Percentiles rank a stretch among this genome's conserved stretches.
Evolutionary conservation across 345 rosid genomes (phyloP).

Genomic region (Garcia nutans): DNA sequence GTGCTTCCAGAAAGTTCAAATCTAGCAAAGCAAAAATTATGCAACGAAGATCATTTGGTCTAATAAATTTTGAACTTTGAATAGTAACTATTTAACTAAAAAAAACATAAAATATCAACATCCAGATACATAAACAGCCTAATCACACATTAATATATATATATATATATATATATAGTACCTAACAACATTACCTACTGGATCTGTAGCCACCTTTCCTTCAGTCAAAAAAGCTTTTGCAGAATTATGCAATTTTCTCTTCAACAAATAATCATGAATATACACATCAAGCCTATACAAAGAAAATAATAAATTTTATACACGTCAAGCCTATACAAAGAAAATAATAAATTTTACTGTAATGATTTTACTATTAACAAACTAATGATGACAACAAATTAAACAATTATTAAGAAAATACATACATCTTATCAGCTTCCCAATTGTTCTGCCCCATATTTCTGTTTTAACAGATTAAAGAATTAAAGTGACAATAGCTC

Average conservation of each 20-base stretch:
- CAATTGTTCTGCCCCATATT: conserved; percentile 62
- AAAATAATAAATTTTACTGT: neutral
- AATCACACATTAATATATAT: neutral
- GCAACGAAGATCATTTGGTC: neutral
- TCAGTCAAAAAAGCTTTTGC: conserved; percentile 71
- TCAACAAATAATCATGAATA: conserved; percentile 67
- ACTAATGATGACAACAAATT: neutral
- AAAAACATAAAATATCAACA: neutral
- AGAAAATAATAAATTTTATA: no score
- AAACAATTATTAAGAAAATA: neutral
- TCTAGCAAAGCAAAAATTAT: neutral
- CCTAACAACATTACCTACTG: conserved; percentile 51
- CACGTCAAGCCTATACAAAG: conserved; percentile 57
- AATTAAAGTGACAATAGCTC: conserved; percentile 1
- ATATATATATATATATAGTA: neutral
- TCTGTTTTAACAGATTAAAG: neutral
- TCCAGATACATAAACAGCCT: neutral
- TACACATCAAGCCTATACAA: conserved; percentile 65
- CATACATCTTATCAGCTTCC: conserved; percentile 75
- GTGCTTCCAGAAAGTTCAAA: neutral
- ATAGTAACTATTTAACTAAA: neutral
- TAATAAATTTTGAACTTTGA: neutral
- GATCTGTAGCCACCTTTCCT: conserved; percentile 68
- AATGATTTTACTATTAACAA: neutral
- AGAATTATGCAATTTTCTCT: conserved; percentile 61